Evolutionary conservation across 2,329 filamentous ascomycete genomes (phyloP).

Genomic region (Mollisiaceae sp.): DNA sequence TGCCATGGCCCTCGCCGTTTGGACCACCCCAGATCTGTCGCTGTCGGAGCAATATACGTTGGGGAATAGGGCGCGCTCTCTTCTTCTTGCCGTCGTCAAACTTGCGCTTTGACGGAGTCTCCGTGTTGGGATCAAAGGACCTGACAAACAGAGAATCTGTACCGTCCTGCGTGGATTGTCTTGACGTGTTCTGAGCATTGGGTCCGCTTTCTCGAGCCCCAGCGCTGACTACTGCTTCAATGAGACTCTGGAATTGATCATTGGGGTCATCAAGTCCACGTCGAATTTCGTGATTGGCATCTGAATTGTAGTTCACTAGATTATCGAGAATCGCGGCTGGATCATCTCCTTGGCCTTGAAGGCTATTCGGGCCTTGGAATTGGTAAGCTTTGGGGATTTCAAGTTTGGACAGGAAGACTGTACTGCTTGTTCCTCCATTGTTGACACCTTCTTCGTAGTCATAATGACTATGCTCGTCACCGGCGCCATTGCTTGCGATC

Average conservation of each 20-base stretch:
- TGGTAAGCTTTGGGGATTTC: neutral
- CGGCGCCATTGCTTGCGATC: neutral
- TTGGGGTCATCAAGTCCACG: neutral
- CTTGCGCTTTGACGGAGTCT: slow-evolving; percentile 19
- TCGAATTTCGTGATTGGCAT: neutral
- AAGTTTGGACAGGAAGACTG: neutral
- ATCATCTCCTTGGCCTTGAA: neutral
- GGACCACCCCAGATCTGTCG: slow-evolving; percentile 37
- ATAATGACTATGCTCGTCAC: neutral
- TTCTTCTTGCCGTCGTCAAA: slow-evolving; percentile 19
- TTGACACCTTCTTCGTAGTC: neutral
- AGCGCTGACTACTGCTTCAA: slow-evolving; percentile 38
- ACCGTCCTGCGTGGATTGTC: slow-evolving; percentile 6
- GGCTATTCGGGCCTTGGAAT: neutral
- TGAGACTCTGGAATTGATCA: slow-evolving; percentile 37
- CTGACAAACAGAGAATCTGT: slow-evolving; percentile 17
- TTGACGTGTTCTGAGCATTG: neutral
- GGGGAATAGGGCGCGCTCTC: neutral
- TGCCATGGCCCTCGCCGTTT: slow-evolving; percentile 21
- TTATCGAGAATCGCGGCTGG: neutral
- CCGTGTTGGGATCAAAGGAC: slow-evolving; percentile 6
- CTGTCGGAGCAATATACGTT: slow-evolving; percentile 33
- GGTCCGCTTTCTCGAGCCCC: slow-evolving; percentile 25
- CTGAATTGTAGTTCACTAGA: neutral
- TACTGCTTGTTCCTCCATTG: neutral